Conservation (phyloP, 805 yeast genomes). For the Kluyveromyces lactis region DNA sequence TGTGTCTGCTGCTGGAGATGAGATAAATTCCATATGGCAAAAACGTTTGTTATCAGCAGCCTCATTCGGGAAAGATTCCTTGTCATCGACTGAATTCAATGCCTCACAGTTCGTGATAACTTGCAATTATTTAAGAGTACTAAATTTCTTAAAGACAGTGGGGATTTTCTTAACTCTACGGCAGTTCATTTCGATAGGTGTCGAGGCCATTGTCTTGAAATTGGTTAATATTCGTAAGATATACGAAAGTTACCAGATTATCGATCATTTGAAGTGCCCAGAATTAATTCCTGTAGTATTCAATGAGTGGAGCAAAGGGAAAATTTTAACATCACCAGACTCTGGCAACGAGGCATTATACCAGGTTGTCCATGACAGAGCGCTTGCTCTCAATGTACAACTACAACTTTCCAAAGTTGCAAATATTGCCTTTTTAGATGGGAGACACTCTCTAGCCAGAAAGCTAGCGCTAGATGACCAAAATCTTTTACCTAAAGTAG, state of each 20-base stretch:
- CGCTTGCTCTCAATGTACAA: slow-evolving; percentile 20
- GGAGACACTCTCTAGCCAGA: slow-evolving; percentile 61
- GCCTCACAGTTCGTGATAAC: slow-evolving; percentile 56
- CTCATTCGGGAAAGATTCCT: slow-evolving; percentile 67
- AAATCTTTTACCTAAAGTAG: slow-evolving; percentile 47
- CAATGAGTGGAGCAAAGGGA: slow-evolving; percentile 72
- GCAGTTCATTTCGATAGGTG: slow-evolving; percentile 45
- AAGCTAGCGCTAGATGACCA: slow-evolving; percentile 60
- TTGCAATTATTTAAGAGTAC: slow-evolving; percentile 52
- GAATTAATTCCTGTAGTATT: slow-evolving; percentile 43
- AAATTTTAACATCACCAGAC: slow-evolving; percentile 47
- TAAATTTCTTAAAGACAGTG: slow-evolving; percentile 60
- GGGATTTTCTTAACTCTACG: slow-evolving; percentile 59
- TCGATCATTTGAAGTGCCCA: slow-evolving; percentile 39
- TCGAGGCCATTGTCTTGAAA: slow-evolving; percentile 47
- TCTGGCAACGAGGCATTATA: slow-evolving; percentile 54
- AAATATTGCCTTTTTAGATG: slow-evolving; percentile 42
- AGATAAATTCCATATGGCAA: slow-evolving; percentile 73
- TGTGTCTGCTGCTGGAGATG: slow-evolving; percentile 66
- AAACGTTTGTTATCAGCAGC: slow-evolving; percentile 75
- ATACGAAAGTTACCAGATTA: slow-evolving; percentile 53
- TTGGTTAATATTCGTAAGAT: slow-evolving; percentile 53
- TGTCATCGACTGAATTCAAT: slow-evolving; percentile 42
- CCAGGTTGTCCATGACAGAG: slow-evolving; percentile 37
- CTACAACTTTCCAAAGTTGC: slow-evolving; percentile 19